These are phyloP conservation scores for Chlorophyllum brunneum DNA, from an alignment of 768 basidiomycete species.

Conservation along the genomic window DNA sequence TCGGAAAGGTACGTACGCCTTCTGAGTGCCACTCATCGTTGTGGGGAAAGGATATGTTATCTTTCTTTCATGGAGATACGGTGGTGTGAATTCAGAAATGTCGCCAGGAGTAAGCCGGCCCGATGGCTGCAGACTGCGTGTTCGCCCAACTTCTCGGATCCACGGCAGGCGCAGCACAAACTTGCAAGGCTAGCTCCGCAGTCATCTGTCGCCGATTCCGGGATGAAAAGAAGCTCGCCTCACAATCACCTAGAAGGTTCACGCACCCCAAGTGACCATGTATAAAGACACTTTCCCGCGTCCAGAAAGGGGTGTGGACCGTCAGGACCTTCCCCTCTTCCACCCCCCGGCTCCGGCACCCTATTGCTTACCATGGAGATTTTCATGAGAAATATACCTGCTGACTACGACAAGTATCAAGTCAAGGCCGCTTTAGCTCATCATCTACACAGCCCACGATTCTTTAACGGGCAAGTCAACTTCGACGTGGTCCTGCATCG, in stretches of 20 bases:
- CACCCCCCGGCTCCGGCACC: background rate
- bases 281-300: background rate
- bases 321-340: background rate
- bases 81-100: background rate
- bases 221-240: too few species aligned
- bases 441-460: slow-evolving; percentile 41
- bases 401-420: slow-evolving; percentile 22
- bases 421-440: slow-evolving; percentile 34
- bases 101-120: slow-evolving; percentile 2
- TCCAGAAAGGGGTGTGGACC: background rate
- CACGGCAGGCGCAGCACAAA: too few species aligned
- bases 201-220: too few species aligned
- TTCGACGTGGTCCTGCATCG: slow-evolving; percentile 49
- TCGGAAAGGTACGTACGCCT: slow-evolving; percentile 18
- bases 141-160: background rate
- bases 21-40: slow-evolving; percentile 14
- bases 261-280: background rate
- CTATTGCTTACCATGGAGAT: slow-evolving; percentile 30
- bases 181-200: too few species aligned
- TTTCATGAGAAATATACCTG: slow-evolving; percentile 33
- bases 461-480: slow-evolving; percentile 35
- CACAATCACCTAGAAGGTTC: background rate
- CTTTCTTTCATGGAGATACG: background rate
- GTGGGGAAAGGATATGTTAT: background rate
- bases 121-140: background rate